Evolutionary conservation across 139 green algal genomes (phyloP).

Genomic region (Pseudopediastrum boryanum): DNA sequence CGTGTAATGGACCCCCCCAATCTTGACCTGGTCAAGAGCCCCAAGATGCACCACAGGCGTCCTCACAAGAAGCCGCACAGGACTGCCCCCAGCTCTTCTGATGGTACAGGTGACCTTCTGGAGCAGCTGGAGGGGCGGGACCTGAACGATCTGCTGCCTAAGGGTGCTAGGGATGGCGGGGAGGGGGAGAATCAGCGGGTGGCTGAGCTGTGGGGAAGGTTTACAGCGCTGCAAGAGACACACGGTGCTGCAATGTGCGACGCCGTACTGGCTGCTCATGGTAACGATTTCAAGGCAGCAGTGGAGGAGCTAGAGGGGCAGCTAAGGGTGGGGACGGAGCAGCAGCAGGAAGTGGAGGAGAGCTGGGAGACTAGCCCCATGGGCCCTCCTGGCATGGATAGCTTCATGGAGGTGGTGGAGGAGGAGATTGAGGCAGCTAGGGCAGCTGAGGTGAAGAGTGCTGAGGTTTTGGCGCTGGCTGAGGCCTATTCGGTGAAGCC

Average conservation of each 20-base stretch:
- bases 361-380: background rate
- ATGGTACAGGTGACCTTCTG: no score
- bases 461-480: background rate
- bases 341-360: background rate
- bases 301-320: background rate
- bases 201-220: conserved; percentile 19
- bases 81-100: no score
- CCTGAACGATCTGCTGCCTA: background rate
- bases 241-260: conserved; percentile 19
- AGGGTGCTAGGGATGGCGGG: background rate
- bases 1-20: conserved; percentile 12
- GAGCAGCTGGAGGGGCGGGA: background rate
- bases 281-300: conserved; percentile 10
- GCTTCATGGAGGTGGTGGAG: background rate
- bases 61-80: no score
- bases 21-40: no score
- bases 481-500: background rate
- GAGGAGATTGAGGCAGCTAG: no score
- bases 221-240: conserved; percentile 2
- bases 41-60: background rate
- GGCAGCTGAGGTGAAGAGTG: no score
- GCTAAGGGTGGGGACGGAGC: background rate
- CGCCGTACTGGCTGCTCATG: conserved; percentile 1
- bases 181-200: background rate
- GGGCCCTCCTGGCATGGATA: background rate